Base-by-base conservation (phyloP, 2,329 filamentous ascomycete genomes). In the Fusarium nodosum region DNA sequence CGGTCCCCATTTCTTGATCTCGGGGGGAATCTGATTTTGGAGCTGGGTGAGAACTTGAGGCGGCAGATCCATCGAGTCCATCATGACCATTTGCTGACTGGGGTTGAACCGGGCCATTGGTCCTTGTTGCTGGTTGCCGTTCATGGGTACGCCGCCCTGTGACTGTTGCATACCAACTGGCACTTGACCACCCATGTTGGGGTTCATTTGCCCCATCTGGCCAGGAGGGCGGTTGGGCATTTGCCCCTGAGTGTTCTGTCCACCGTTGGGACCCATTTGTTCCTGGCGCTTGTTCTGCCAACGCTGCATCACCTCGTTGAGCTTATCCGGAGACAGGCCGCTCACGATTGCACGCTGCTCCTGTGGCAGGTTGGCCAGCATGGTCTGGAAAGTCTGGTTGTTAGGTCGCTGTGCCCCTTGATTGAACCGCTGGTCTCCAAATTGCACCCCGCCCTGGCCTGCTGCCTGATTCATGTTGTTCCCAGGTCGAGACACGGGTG, bases 381-480 rank as follows among this genome's bases (percentile, higher is more conserved):
- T 82, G 12, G 69, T 76, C 38, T 80, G 78, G 64, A 85, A 74
- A 31, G 81, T 76, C 54, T 81, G 75, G 69, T 80, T 80, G 69
- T 81, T 82, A 4, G 81, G 81, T 48, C 83, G 78, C 55, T 84
- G 84, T 36, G 83, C 85, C 56, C 77, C 79, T 72, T 87, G 85
- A 66, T 84, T 86, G 71, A 90, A 89, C 6, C 85, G 78, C 30
- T 83, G 82, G 59, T 84, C 82, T 18, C 82, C 83, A 72, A 88
- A 88, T 4, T 81, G 82, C 4, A 81, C 77, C 51, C 80, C 82
- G 7, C 77, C 82, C 48, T 84, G 84, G 7, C 80, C 82, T 60
- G 82, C 79, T 45, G 80, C 81, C 45, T 82, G 82, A 20, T 78
- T 80, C 38, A 84, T 82, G 39, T 79, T 80, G 24, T 81, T 82